Base-by-base conservation (phyloP, 768 basidiomycete species). In the Suillus placidus region DNA sequence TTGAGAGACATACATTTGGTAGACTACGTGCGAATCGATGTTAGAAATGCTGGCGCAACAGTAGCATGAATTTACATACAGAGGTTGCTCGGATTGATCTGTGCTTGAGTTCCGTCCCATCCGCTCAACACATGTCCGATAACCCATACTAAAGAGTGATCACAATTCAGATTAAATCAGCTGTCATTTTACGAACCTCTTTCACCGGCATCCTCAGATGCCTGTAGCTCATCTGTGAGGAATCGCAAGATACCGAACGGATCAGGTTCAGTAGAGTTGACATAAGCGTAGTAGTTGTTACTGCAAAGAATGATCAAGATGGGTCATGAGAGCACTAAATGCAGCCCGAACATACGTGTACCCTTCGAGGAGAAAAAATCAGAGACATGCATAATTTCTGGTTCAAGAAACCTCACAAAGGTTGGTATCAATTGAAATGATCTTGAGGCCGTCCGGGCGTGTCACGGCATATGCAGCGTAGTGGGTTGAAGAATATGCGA, bases 341-440 rank as follows among this genome's bases (percentile, higher is more conserved):
- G 5, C 23, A 42, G 4, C 18, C 38, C 14, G 12, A 32, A 68
- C 79, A 7, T 71, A 80, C 79, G 66, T 67, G 58, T 79, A 79
- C 79, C 79, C 78, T 79, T 49, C 23, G 5, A 20, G 12, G 40
- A 43, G 4, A 5, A 13, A 47, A 20, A 9, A 51, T 61, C 9
- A 34, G 62, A 14, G 20, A 34, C 9, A 26, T 30, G 9, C 13
- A 30, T n/a, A 40, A 13, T 32, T 42, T 23, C 45, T 6, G 6
- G 47, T 42, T 12, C 6, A 35, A n/a, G 26, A 7, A 9, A 37
- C 61, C 81, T 16, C 69, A 84, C 84, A 85, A 43, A 85, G 69
- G 65, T 85, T 81, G 0, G 85, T 85, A 68, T 85, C 85, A 38
- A 85, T 69, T 4, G 83, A 81, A 67, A 85, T 85, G 49, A 85